Evolutionary conservation across 2,329 filamentous ascomycete genomes (phyloP).

Genomic region (Penicillium sp.): DNA sequence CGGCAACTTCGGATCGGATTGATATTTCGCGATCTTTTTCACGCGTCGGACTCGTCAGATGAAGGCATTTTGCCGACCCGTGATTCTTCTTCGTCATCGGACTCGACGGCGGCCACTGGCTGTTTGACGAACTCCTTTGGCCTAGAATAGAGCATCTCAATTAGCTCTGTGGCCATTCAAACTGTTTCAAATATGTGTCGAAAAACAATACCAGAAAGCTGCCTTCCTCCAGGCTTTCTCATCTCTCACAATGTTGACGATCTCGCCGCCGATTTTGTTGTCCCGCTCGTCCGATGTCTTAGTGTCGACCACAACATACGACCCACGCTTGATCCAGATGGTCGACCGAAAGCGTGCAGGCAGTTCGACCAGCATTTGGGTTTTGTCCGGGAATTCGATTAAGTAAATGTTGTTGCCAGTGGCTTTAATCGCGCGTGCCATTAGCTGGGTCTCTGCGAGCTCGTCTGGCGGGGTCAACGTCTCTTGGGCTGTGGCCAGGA

Average conservation of each 20-base stretch:
- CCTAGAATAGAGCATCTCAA: conserved; percentile 49
- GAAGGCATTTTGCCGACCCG: conserved; percentile 82
- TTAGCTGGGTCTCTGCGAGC: conserved; percentile 53
- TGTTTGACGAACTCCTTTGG: conserved; percentile 73
- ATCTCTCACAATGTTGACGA: conserved; percentile 87
- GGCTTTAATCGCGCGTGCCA: conserved; percentile 76
- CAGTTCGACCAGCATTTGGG: conserved; percentile 72
- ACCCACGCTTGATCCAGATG: conserved; percentile 87
- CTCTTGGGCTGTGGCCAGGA: conserved; percentile 75
- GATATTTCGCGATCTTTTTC: conserved; percentile 22
- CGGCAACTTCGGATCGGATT: conserved; percentile 1
- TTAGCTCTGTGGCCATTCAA: neutral
- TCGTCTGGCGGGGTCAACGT: conserved; percentile 59
- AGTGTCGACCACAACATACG: conserved; percentile 80
- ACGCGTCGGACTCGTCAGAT: conserved; percentile 71
- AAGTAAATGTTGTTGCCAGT: conserved; percentile 88
- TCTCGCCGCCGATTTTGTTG: conserved; percentile 81
- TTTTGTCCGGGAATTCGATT: conserved; percentile 66
- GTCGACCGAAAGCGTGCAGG: conserved; percentile 82
- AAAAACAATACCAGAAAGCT: conserved; percentile 69
- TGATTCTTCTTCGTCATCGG: conserved; percentile 75
- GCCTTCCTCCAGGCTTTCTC: conserved; percentile 91
- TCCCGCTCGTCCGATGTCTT: conserved; percentile 62
- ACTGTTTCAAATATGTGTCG: neutral
- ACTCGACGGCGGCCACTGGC: conserved; percentile 65